phyloP scores from a whole-genome alignment of 2,329 filamentous ascomycete genomes.

The Sclerotinia subarctica region DNA sequence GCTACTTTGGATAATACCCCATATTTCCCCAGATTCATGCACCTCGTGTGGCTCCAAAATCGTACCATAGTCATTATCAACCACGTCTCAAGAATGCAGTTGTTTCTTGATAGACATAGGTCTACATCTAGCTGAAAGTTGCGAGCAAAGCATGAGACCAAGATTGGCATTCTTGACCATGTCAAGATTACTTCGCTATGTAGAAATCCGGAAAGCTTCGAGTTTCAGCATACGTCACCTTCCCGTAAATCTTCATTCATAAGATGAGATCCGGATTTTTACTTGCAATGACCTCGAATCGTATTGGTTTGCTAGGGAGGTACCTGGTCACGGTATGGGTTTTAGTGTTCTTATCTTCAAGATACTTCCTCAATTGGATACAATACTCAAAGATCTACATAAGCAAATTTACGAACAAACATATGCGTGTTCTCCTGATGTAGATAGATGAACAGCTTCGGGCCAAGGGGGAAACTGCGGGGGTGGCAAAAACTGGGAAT shows the following conservation, averaged over 20 bases:
- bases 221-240: neutral
- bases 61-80: neutral
- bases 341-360: neutral
- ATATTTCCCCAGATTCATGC: slow-evolving; percentile 8
- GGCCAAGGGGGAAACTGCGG: neutral
- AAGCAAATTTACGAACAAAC: too few relatives aligned
- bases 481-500: neutral
- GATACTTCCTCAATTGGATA: neutral
- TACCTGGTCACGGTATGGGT: neutral
- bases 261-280: neutral
- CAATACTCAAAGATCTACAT: neutral
- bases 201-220: neutral
- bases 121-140: neutral
- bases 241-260: neutral
- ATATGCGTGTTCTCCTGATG: neutral
- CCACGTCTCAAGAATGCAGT: neutral
- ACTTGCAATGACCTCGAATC: neutral
- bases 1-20: slow-evolving; percentile 12
- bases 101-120: neutral
- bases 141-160: neutral
- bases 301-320: too few relatives aligned
- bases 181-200: neutral
- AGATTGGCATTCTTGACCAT: neutral
- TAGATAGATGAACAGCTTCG: neutral
- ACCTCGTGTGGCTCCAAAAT: neutral